Percentiles rank a stretch among this genome's conserved stretches.
Conservation (phyloP, 2,329 filamentous ascomycete genomes). For the Colletotrichum sp. region DNA sequence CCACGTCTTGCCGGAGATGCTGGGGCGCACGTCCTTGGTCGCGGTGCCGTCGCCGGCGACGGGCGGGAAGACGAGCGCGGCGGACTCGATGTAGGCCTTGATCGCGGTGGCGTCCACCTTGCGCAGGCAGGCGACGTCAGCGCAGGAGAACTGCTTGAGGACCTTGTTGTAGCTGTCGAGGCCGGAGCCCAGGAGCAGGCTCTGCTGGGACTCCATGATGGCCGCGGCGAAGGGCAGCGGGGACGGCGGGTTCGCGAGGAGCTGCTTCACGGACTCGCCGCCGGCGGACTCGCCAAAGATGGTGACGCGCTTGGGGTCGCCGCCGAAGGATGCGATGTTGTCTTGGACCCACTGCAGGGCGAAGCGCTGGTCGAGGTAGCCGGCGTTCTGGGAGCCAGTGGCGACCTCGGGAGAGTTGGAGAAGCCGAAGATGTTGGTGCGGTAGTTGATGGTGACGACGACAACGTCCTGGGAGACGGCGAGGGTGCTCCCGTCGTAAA, state of each 20-base stretch:
- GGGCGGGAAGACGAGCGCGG: slow-evolving; percentile 10
- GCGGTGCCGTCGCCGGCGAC: slow-evolving; percentile 11
- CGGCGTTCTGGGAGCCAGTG: slow-evolving; percentile 45
- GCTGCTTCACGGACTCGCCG: slow-evolving; percentile 39
- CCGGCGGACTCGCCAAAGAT: slow-evolving; percentile 65
- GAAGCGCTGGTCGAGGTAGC: slow-evolving; percentile 61
- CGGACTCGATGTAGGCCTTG: slow-evolving; percentile 4
- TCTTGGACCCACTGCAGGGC: slow-evolving; percentile 65
- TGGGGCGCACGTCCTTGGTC: neutral
- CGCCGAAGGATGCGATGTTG: slow-evolving; percentile 67
- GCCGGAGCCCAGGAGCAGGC: slow-evolving; percentile 6
- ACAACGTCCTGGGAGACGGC: slow-evolving; percentile 9
- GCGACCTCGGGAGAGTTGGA: slow-evolving; percentile 16
- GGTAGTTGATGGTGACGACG: slow-evolving; percentile 17
- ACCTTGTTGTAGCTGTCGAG: slow-evolving; percentile 10
- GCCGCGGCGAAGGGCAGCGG: slow-evolving; percentile 26
- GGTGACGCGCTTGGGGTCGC: slow-evolving; percentile 64
- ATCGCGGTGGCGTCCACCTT: neutral
- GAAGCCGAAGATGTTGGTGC: slow-evolving; percentile 21
- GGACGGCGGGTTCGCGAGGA: slow-evolving; percentile 28
- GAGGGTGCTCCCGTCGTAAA: slow-evolving; percentile 15
- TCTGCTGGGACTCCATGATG: slow-evolving; percentile 17
- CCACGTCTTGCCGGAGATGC: slow-evolving; percentile 5
- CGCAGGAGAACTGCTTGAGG: slow-evolving; percentile 1
- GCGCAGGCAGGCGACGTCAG: neutral